These are phyloP conservation scores for Vararia minispora DNA, from an alignment of 768 basidiomycete genomes.

Conservation along the genomic window DNA sequence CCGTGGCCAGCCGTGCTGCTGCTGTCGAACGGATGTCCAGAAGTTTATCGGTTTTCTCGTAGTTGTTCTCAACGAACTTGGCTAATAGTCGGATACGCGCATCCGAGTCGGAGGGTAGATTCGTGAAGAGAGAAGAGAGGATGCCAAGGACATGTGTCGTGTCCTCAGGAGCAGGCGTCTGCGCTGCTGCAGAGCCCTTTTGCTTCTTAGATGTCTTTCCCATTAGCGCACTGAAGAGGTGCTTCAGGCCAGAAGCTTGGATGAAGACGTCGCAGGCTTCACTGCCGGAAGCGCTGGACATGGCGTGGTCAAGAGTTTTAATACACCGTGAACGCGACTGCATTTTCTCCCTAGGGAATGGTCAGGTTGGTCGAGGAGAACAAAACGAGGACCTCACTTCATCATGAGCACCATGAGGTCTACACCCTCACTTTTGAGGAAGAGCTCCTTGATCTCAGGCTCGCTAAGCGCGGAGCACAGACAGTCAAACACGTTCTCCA, in stretches of 20 bases:
- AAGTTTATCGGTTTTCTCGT: conserved; percentile 91
- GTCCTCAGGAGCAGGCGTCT: conserved; percentile 73
- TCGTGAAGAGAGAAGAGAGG: conserved; percentile 77
- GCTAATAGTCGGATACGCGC: conserved; percentile 71
- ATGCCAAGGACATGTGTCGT: conserved; percentile 82
- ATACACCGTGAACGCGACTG: conserved; percentile 75
- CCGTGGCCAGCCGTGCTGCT: conserved; percentile 40
- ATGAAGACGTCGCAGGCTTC: conserved; percentile 76
- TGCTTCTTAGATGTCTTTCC: conserved; percentile 73
- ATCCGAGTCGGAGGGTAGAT: conserved; percentile 76
- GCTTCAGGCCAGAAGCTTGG: conserved; percentile 80
- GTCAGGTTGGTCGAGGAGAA: conserved; percentile 3
- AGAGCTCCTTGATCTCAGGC: conserved; percentile 64
- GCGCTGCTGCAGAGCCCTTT: conserved; percentile 31
- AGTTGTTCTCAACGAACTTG: conserved; percentile 89
- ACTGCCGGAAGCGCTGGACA: conserved; percentile 66
- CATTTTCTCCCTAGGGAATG: conserved; percentile 56
- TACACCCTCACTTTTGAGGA: conserved; percentile 85
- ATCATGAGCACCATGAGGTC: conserved; percentile 98
- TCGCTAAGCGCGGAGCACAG: conserved; percentile 82
- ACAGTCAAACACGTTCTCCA: conserved; percentile 93
- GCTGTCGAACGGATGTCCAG: conserved; percentile 77
- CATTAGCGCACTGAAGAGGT: conserved; percentile 86
- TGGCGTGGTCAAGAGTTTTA: conserved; percentile 85
- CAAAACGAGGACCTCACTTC: conserved; percentile 46